Evolutionary conservation across 2,329 filamentous ascomycete species (phyloP), one percentile per base, ranked within the genome.

Genomic region (Colletotrichum graminicola): DNA sequence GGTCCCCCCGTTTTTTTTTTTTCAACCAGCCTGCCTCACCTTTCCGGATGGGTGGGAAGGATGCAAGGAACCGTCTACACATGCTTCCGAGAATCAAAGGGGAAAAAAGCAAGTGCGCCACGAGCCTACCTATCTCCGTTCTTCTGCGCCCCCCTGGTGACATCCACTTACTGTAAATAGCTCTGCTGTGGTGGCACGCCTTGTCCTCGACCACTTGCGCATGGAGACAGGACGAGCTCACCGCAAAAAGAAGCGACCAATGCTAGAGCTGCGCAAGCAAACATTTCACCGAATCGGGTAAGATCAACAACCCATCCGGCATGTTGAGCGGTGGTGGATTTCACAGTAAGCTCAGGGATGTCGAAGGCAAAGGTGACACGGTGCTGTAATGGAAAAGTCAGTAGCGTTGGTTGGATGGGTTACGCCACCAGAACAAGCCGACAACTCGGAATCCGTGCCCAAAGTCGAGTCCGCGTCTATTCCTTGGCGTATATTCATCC

Each of bases 231-330:
- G 51, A 43, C 29, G 61, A 43, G 57, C 67, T 71, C 51, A 57
- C 57, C 67, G 36, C 39, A 57, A 52, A 51, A 60, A 61, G 21
- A 56, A 62, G 51, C 57, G 34, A 45, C 67, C 67, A 71, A 71
- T 71, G 18, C 56, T 57, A 52, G 26, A 36, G 51, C 57, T 32
- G 49, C 18, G 34, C 64, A 62, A 71, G 67, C 67, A 67, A 71
- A 67, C 67, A 62, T 47, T 34, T 34, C 12, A 23, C 49, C 41
- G 47, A 39, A 61, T 66, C 47, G 55, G 56, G 63, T 32, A 39
- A 47, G 51, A 71, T 67, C 64, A 45, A 41, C 64, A 36, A 51
- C 29, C 34, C 49, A 43, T 51, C 12, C 56, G 41, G 51, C 12
- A 51, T 36, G 21, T 26, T 57, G 34, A 57, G 21, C 3, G 26